phyloP scores from a whole-genome alignment of 805 yeast species.

The Candida railenensis region DNA sequence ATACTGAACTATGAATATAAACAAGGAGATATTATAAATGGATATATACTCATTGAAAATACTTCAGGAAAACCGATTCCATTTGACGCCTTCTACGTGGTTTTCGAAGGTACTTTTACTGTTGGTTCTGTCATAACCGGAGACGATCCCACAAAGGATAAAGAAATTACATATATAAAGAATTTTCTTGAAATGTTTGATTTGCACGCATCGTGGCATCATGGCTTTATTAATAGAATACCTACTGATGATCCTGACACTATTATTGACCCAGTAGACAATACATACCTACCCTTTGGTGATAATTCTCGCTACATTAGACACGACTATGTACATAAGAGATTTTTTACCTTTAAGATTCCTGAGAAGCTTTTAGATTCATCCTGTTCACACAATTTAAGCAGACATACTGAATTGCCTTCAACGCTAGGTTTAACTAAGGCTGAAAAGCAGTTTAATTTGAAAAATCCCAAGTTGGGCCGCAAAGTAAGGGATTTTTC shows the following conservation, averaged over 20 bases:
- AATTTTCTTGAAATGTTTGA: slow-evolving; percentile 51
- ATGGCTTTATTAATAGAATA: slow-evolving; percentile 30
- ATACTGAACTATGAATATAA: slow-evolving; percentile 48
- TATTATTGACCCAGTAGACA: slow-evolving; percentile 27
- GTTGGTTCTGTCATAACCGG: slow-evolving; percentile 10
- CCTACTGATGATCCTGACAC: slow-evolving; percentile 20
- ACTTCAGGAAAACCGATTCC: slow-evolving; percentile 39
- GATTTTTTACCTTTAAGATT: slow-evolving; percentile 43
- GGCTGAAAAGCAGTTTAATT: slow-evolving; percentile 10
- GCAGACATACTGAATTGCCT: slow-evolving; percentile 32
- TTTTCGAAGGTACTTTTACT: slow-evolving; percentile 51
- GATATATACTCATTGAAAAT: slow-evolving; percentile 49
- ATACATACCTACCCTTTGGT: slow-evolving; percentile 20
- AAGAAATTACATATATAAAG: slow-evolving; percentile 17
- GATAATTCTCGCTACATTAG: slow-evolving; percentile 10
- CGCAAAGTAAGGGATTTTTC: slow-evolving; percentile 26
- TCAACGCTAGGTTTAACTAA: slow-evolving; percentile 31
- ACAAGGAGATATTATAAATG: slow-evolving; percentile 65
- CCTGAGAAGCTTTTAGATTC: slow-evolving; percentile 38
- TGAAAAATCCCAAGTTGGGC: slow-evolving; percentile 1
- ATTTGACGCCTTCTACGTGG: slow-evolving; percentile 62
- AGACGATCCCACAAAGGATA: slow-evolving; percentile 9
- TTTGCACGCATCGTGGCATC: slow-evolving; percentile 50
- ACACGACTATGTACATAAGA: slow-evolving; percentile 22
- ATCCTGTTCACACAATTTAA: slow-evolving; percentile 32